Evolutionary conservation across 176 grass and related monocot genomes (phyloP), one percentile per base, ranked within the genome.

Genomic region (Aechmea fasciata): DNA sequence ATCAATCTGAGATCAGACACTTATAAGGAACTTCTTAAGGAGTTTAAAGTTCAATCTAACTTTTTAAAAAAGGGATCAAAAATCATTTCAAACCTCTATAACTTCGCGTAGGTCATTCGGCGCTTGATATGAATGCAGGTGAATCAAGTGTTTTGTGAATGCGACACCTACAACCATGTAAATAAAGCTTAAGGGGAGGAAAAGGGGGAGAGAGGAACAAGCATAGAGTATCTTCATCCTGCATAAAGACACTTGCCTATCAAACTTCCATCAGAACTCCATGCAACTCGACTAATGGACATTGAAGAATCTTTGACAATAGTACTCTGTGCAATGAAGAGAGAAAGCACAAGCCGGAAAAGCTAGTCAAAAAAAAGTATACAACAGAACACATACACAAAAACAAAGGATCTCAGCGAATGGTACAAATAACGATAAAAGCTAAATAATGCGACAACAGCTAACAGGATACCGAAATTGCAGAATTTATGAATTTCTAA

Each of bases 181-280:
- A 28, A 2, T 26, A 19, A 50, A 17, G n/a, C 50, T 77, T n/a
- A 69, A 41, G 5, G 33, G 33, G 33, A 41, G 33, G 33, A 41
- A 41, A 41, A 7, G 33, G 33, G 33, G 33, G 6, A 41, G 6
- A 25, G 6, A 49, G 50, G 49, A n/a, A 25, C 15, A 29, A 69
- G 25, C 23, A 25, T 8, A 68, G 13, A 8, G 25, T 12, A 49
- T 50, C 8, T 52, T 24, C 9, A 48, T 62, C 17, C 28, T 69
- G 8, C 69, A 19, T 47, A 68, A 29, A 53, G 24, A 51, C 49
- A 85, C 79, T 77, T 86, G 88, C 95, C 95, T 73, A 99, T 93
- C 65, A 94, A 88, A 33, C 83, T 84, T 80, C 87, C 95, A 73
- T 99, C 90, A 86, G 95, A 90, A 75, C 78, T 94, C 95, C 95